Evolutionary conservation across 805 yeast genomes (phyloP), one percentile per base, ranked within the genome.

Genomic region (Sugiyamaella chiloensis): DNA sequence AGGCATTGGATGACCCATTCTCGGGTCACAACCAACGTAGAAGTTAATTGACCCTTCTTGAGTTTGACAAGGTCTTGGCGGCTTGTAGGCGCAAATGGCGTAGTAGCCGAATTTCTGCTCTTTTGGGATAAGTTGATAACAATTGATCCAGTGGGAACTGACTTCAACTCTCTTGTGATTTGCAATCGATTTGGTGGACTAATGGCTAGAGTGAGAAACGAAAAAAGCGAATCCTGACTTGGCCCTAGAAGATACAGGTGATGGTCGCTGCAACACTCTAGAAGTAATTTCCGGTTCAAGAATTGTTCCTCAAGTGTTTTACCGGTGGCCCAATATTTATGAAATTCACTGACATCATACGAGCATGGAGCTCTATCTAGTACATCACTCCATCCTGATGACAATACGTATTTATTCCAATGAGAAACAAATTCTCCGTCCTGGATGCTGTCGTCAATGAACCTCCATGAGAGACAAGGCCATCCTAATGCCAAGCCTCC

Each of bases 401-500:
- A 85, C 14, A 88, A 66, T 1, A 84, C 58, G 60, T 80, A 88
- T 2, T 73, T 67, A 2, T 63, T 64, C 78, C 91, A 77, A 20
- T 62, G 52, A 0, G 59, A 51, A 3, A 71, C 46, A 48, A 71
- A 43, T 24, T 50, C 24, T 1, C 55, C 48, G n/a, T 40, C 35
- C 1, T 59, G 53, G 2, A 77, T 56, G 47, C 83, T 73, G 49
- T 81, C 83, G 4, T 63, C 60, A 2, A 87, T 67, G 54, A 76
- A 88, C 6, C 65, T 60, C 47, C 76, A 74, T 2, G 87, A 80
- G 24, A 89, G 59, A 16, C 85, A 75, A 1, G 97, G 97, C 96
- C 96, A 88, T 2, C 91, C 90, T 37, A 88, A 60, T 0, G 91
- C 86, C 14, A 88, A 62, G 2, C 84, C 80, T 58, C 87, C 93